phyloP scores from a whole-genome alignment of 164 flowering plant species.

The Houttuynia cordata region DNA sequence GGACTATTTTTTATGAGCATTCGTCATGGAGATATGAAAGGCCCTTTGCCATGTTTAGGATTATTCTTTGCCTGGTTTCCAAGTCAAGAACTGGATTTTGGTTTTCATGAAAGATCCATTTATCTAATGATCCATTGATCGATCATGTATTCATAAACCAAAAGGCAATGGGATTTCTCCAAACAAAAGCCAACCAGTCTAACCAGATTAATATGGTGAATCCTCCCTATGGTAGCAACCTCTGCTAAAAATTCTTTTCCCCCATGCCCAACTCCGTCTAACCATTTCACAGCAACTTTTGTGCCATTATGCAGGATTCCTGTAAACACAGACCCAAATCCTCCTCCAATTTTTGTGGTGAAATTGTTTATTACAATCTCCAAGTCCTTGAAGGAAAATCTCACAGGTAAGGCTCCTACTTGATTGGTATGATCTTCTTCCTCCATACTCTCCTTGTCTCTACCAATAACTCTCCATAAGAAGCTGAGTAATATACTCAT shows the following conservation, averaged over 20 bases:
- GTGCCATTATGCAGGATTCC: conserved; percentile 6
- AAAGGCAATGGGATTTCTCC: conserved; percentile 3
- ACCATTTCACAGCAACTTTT: conserved; percentile 6
- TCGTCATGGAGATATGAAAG: no score
- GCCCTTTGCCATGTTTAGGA: no score
- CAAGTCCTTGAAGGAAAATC: background rate
- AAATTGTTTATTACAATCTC: background rate
- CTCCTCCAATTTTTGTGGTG: conserved; percentile 2
- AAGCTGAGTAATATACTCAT: background rate
- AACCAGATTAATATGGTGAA: conserved; percentile 9
- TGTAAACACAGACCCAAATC: conserved; percentile 9
- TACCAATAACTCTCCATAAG: background rate
- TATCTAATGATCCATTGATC: conserved; percentile 15
- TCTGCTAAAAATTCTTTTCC: conserved; percentile 6
- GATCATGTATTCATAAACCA: conserved; percentile 9
- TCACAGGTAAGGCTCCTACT: conserved; percentile 8
- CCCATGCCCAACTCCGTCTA: conserved; percentile 7
- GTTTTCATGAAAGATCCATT: background rate
- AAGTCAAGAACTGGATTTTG: background rate
- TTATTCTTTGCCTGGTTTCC: background rate
- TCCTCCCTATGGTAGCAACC: conserved; percentile 5
- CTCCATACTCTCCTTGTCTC: background rate
- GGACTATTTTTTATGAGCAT: conserved; percentile 1
- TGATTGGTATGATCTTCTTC: conserved; percentile 9
- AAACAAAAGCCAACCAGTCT: conserved; percentile 9